phyloP scores from a whole-genome alignment of 2,329 filamentous ascomycete genomes.

The Sporothrix schenckii region DNA sequence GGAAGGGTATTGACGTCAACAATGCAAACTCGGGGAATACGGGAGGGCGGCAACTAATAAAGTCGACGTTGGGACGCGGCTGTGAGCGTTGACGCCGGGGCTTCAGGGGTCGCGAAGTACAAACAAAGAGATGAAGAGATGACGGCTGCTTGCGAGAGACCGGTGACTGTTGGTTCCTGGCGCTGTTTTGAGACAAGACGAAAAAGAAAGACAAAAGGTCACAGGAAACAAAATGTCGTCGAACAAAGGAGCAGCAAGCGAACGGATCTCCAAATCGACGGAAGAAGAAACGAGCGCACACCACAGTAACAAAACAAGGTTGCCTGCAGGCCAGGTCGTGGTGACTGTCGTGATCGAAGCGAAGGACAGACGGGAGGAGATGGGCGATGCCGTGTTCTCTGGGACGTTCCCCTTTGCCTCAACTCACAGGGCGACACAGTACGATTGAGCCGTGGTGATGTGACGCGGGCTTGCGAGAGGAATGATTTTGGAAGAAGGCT shows the following conservation, averaged over 20 bases:
- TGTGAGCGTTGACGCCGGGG: not conserved
- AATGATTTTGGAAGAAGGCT: not conserved
- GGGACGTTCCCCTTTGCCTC: constrained; percentile 5
- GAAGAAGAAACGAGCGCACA: not conserved
- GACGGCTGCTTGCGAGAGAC: not conserved
- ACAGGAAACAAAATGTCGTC: not conserved
- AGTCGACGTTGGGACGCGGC: constrained; percentile 6
- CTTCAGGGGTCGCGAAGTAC: constrained; percentile 10
- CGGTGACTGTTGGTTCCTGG: constrained; percentile 20
- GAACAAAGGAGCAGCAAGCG: constrained; percentile 27
- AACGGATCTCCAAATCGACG: constrained; percentile 14
- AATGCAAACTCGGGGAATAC: constrained; percentile 1
- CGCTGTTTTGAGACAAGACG: not conserved
- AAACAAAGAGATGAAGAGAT: constrained; percentile 4
- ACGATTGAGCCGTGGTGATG: constrained; percentile 18
- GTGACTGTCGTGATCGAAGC: constrained; percentile 7
- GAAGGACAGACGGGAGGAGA: not conserved
- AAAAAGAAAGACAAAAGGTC: not conserved
- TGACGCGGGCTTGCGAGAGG: constrained; percentile 18
- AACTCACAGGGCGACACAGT: not conserved
- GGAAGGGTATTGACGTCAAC: constrained; percentile 4
- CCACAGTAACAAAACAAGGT: constrained; percentile 15
- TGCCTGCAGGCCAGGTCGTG: constrained; percentile 9
- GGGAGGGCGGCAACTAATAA: constrained; percentile 15
- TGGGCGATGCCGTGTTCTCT: not conserved